Percentiles rank a stretch among this genome's conserved stretches.
Conservation (phyloP, 108 stramenopile genomes). For the Bacterosira constricta region DNA sequence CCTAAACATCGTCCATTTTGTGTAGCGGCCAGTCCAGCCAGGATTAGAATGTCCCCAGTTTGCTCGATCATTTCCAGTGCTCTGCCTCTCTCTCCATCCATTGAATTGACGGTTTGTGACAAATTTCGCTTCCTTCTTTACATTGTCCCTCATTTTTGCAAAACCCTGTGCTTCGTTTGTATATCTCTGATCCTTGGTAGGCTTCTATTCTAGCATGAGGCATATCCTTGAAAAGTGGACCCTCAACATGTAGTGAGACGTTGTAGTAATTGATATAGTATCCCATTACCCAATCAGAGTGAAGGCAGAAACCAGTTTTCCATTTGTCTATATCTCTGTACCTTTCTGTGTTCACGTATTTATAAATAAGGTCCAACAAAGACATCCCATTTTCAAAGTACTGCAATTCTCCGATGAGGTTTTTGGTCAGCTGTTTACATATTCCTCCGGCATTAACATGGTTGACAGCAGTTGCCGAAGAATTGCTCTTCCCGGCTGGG, state of each 20-base stretch:
- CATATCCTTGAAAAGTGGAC: slow-evolving; percentile 4
- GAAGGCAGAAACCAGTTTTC: slow-evolving; percentile 20
- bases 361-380: slow-evolving; percentile 38
- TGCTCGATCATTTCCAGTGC: too few relatives aligned
- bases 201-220: slow-evolving; percentile 28
- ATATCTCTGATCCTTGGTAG: slow-evolving; percentile 29
- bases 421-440: slow-evolving; percentile 28
- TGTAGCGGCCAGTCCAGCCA: too few relatives aligned
- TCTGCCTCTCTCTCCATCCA: slow-evolving; percentile 18
- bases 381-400: slow-evolving; percentile 43
- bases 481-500: too few relatives aligned
- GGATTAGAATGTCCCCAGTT: too few relatives aligned
- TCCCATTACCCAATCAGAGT: slow-evolving; percentile 44
- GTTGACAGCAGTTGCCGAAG: too few relatives aligned
- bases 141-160: slow-evolving; percentile 23
- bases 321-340: slow-evolving; percentile 21
- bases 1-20: too few relatives aligned
- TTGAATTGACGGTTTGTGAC: slow-evolving; percentile 15
- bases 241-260: slow-evolving; percentile 22
- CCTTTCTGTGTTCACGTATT: slow-evolving; percentile 20
- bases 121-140: slow-evolving; percentile 14
- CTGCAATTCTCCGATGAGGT: slow-evolving; percentile 26
- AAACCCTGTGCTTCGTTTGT: slow-evolving; percentile 6
- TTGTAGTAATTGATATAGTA: slow-evolving; percentile 48
- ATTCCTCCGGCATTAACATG: background rate